Evolutionary conservation across 2,329 filamentous ascomycete species (phyloP), one percentile per base, ranked within the genome.

Genomic region (Hansfordia pulvinata): DNA sequence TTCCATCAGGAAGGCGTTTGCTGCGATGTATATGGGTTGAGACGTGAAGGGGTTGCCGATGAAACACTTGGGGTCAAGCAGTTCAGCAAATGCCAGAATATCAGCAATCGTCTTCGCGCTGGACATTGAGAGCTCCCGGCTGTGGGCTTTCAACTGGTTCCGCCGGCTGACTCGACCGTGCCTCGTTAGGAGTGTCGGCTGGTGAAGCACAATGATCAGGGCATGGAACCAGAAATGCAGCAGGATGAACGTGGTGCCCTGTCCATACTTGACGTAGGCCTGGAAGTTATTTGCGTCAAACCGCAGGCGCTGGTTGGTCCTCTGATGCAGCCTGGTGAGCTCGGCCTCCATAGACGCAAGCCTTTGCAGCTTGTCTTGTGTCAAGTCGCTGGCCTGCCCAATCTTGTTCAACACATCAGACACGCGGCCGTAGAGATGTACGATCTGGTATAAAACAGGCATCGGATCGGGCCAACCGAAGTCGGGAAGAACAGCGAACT

Each of bases 91-190:
- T 1, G 80, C 77, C 7, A 92, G 54, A 10, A 93, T 93, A 40
- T 93, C 84, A 18, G 82, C 83, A 33, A 93, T 90, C 0, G 84
- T 92, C 55, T 92, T 93, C 9, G 84, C 85, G 14, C 82, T 88
- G 10, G 80, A 86, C 77, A 88, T 86, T 33, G 80, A 83, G 5
- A 76, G 50, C 46, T 90, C 82, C 30, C 81, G 74, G 36, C 82
- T 90, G 43, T 90, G 82, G 0, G 78, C 71, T 19, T 84, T 71
- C 1, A 93, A 60, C 30, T 84, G 77, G 26, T 82, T 64, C 28
- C 79, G 75, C 30, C 55, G 58, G 23, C 53, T 57, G 18, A 65
- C 46, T 10, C 59, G 53, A n/a, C 62, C 64, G 40, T 90, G 85
- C 0, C 79, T 81, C 25, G 83, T 79, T 28, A 93, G 58, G 2